A percentile compares a stretch with the other conserved stretches of the same genome.
These are phyloP conservation scores for Pterocarpus macrocarpus DNA, from an alignment of 306 rosid genomes.

Conservation along the genomic window DNA sequence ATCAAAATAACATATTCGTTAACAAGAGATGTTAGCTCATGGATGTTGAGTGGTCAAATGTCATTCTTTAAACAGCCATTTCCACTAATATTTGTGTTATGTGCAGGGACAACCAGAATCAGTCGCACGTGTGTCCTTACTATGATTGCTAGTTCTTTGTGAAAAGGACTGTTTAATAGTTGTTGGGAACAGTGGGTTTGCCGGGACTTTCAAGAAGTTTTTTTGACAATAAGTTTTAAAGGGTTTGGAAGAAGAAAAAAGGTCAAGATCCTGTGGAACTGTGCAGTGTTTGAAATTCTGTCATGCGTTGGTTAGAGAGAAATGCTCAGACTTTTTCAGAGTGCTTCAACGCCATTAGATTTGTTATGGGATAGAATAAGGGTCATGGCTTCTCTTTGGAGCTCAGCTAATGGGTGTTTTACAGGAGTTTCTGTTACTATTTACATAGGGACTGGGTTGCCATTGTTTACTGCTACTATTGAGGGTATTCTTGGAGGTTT, in stretches of 20 bases:
- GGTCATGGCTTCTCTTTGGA: background rate
- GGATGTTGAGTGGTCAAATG: no score
- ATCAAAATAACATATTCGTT: no score
- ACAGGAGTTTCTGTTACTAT: background rate
- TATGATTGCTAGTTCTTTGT: background rate
- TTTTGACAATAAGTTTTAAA: background rate
- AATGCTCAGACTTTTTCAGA: no score
- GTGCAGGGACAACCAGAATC: background rate
- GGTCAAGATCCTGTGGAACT: background rate
- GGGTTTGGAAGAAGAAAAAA: background rate
- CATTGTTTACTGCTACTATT: background rate
- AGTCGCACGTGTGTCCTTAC: background rate
- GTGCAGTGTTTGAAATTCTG: background rate
- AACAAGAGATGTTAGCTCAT: no score
- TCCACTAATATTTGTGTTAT: background rate
- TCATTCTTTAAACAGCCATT: background rate
- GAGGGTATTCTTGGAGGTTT: background rate
- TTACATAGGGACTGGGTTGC: background rate
- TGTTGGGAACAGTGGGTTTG: background rate
- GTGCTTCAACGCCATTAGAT: background rate
- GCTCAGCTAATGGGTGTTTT: background rate
- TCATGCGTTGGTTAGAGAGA: background rate
- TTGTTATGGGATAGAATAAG: background rate
- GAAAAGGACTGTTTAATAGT: background rate
- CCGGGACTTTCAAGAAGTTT: background rate